These are phyloP conservation scores for Polysphondylium violaceum DNA, from an alignment of 78 protist species.

Conservation along the genomic window DNA sequence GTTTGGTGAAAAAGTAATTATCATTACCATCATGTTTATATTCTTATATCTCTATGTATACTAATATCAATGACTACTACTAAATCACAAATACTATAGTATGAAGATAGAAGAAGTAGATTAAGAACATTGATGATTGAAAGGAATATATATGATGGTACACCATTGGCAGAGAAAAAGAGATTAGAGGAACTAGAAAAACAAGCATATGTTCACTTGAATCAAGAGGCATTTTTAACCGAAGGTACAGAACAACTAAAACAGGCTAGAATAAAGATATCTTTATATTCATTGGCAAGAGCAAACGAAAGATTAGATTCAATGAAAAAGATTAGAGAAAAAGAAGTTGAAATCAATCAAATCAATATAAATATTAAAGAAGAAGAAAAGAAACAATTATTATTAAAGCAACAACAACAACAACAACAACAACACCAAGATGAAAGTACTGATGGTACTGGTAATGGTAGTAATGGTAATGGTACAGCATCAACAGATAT, in stretches of 20 bases:
- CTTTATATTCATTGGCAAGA: slow-evolving; percentile 19
- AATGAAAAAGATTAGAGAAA: neutral
- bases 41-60: neutral
- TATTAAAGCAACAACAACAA: too few relatives aligned
- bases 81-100: neutral
- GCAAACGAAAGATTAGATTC: slow-evolving; percentile 3
- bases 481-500: neutral
- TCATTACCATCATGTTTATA: slow-evolving; percentile 15
- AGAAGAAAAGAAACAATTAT: too few relatives aligned
- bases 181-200: slow-evolving; percentile 16
- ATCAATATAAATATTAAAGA: too few relatives aligned
- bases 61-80: neutral
- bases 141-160: slow-evolving; percentile 45
- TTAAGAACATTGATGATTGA: slow-evolving; percentile 33
- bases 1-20: slow-evolving; percentile 81
- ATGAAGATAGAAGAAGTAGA: slow-evolving; percentile 6
- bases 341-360: neutral
- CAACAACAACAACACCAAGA: neutral
- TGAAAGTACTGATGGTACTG: neutral
- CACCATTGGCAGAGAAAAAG: slow-evolving; percentile 18
- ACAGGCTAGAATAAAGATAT: slow-evolving; percentile 15
- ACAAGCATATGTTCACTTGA: too few relatives aligned
- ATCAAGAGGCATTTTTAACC: slow-evolving; percentile 56
- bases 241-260: slow-evolving; percentile 53
- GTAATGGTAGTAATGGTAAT: neutral